Percentiles rank a stretch among this genome's conserved stretches.
Evolutionary conservation across 352 stramenopile genomes (phyloP).

Genomic region (Globisporangium radiosum): DNA sequence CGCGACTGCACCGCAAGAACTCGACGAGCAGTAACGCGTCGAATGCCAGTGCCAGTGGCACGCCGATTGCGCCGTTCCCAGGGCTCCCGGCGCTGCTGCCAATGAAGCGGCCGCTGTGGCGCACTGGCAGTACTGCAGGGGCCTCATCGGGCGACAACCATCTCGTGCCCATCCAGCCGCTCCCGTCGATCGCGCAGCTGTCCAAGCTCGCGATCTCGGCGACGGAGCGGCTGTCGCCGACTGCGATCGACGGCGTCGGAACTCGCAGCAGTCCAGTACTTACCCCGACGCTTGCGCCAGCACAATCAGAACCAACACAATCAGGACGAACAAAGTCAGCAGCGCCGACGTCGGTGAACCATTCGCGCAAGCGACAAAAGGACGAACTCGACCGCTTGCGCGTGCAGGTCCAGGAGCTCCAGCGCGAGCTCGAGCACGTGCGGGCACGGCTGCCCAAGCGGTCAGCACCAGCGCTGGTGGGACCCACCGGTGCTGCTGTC

Average conservation of each 20-base stretch:
- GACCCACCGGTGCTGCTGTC: not conserved
- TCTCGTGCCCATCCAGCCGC: slow-evolving; percentile 10
- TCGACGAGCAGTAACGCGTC: not conserved
- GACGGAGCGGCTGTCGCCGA: slow-evolving; percentile 5
- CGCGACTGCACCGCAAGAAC: not conserved
- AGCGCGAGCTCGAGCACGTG: slow-evolving; percentile 30
- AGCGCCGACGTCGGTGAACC: slow-evolving; percentile 20
- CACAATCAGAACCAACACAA: not conserved
- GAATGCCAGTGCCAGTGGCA: not conserved
- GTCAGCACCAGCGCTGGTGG: not conserved
- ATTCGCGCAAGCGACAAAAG: slow-evolving; percentile 49
- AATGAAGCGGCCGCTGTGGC: slow-evolving; percentile 12
- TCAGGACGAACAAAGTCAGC: not conserved
- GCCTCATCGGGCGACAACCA: not conserved
- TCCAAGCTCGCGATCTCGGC: slow-evolving; percentile 8
- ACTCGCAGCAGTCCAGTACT: not conserved
- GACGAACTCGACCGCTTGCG: slow-evolving; percentile 42
- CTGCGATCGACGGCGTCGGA: slow-evolving; percentile 4
- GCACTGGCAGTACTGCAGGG: not conserved
- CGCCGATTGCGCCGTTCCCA: not conserved
- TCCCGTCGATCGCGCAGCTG: slow-evolving; percentile 14
- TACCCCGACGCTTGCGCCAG: not conserved
- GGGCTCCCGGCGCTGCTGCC: slow-evolving; percentile 4
- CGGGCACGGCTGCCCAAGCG: slow-evolving; percentile 10
- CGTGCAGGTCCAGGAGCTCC: slow-evolving; percentile 50